phyloP scores from a whole-genome alignment of 2,329 filamentous ascomycete genomes.

The Penicillium frequentans region DNA sequence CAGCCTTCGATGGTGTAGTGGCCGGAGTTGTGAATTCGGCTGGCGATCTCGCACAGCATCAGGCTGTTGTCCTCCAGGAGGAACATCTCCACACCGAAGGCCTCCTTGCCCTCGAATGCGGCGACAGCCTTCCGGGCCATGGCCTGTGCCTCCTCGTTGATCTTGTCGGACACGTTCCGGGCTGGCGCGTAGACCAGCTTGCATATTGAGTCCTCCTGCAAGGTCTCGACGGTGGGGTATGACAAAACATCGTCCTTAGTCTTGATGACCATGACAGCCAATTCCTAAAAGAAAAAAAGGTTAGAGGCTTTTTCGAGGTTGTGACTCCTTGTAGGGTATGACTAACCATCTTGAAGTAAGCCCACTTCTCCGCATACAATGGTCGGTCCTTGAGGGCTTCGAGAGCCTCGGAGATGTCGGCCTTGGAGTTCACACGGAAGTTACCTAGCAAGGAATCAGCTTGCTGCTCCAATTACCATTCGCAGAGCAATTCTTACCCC shows the following conservation, averaged over 20 bases:
- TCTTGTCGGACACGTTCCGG: constrained; percentile 62
- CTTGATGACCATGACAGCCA: constrained; percentile 93
- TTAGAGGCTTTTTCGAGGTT: neutral
- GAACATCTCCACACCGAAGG: constrained; percentile 98
- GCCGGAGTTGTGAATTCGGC: constrained; percentile 84
- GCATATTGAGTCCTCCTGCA: constrained; percentile 95
- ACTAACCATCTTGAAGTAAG: constrained; percentile 68
- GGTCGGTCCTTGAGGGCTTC: constrained; percentile 66
- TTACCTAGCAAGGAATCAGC: constrained; percentile 52
- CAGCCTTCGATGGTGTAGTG: constrained; percentile 95
- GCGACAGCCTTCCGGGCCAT: constrained; percentile 77
- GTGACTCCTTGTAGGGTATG: neutral
- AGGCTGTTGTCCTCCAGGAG: constrained; percentile 70
- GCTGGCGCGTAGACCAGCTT: constrained; percentile 88
- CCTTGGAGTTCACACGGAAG: constrained; percentile 60
- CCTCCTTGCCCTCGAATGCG: constrained; percentile 81
- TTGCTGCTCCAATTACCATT: neutral
- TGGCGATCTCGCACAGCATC: constrained; percentile 83
- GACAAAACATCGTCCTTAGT: constrained; percentile 73
- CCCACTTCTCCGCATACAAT: constrained; percentile 88
- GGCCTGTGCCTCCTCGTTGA: constrained; percentile 67
- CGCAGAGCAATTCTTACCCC: constrained; percentile 53
- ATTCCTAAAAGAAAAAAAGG: constrained; percentile 52
- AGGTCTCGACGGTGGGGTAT: constrained; percentile 89
- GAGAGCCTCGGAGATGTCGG: constrained; percentile 65